These are phyloP conservation scores for Hirsutella minnesotensis DNA, from an alignment of 2,329 filamentous ascomycete genomes.

Conservation along the genomic window DNA sequence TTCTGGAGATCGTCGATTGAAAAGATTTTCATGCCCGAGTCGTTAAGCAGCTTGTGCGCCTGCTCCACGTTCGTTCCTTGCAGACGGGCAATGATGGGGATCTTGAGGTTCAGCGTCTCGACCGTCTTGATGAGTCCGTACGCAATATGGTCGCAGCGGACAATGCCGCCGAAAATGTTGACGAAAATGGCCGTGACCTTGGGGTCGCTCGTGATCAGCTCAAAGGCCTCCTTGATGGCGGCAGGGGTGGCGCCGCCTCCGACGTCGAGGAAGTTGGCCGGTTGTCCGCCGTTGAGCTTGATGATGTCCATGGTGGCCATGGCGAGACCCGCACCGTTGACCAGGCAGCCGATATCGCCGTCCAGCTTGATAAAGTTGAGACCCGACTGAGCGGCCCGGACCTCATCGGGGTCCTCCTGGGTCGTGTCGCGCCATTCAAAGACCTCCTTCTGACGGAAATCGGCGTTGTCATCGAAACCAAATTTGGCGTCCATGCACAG, in stretches of 20 bases:
- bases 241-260: slow-evolving; percentile 94
- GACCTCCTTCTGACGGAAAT: slow-evolving; percentile 94
- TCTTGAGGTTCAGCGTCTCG: slow-evolving; percentile 87
- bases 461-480: slow-evolving; percentile 96
- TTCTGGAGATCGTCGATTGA: slow-evolving; percentile 96
- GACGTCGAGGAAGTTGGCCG: slow-evolving; percentile 98
- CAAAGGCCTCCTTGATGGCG: slow-evolving; percentile 94
- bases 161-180: slow-evolving; percentile 99
- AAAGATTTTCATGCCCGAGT: slow-evolving; percentile 98
- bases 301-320: slow-evolving; percentile 99
- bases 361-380: slow-evolving; percentile 99
- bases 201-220: slow-evolving; percentile 95
- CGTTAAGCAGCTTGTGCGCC: slow-evolving; percentile 87
- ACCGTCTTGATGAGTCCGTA: slow-evolving; percentile 93
- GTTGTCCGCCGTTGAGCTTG: slow-evolving; percentile 93
- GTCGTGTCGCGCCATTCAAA: slow-evolving; percentile 88
- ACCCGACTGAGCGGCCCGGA: slow-evolving; percentile 86
- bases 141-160: slow-evolving; percentile 94
- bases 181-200: slow-evolving; percentile 99
- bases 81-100: slow-evolving; percentile 91
- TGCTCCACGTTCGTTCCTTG: slow-evolving; percentile 98
- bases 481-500: slow-evolving; percentile 99
- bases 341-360: slow-evolving; percentile 96
- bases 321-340: slow-evolving; percentile 97
- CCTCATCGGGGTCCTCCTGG: slow-evolving; percentile 95